These are phyloP conservation scores for Erigeron canadensis DNA, from an alignment of 129 eudicot genomes.

Conservation along the genomic window DNA sequence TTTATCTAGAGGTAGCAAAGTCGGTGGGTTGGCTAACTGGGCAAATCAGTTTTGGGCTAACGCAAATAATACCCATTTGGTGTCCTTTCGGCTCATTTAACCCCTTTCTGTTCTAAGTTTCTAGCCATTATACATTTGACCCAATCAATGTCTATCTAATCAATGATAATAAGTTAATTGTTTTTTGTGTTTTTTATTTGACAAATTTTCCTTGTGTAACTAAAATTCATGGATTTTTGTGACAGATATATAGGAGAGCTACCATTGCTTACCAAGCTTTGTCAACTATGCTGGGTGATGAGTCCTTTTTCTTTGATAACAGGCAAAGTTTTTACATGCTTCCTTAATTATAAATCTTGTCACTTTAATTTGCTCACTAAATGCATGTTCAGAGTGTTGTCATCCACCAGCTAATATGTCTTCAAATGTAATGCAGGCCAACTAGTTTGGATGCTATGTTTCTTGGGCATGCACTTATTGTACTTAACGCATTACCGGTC, in stretches of 20 bases:
- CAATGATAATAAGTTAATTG: not conserved
- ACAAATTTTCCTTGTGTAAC: conserved; percentile 1
- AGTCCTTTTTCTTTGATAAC: conserved; percentile 60
- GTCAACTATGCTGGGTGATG: conserved; percentile 77
- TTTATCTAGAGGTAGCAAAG: conserved; percentile 2
- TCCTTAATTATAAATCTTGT: conserved; percentile 2
- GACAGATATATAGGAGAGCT: conserved; percentile 83
- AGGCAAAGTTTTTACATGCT: conserved; percentile 46
- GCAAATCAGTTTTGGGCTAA: not conserved
- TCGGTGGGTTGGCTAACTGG: not conserved
- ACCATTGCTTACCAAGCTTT: conserved; percentile 62
- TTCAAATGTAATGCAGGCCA: conserved; percentile 59
- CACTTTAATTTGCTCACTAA: conserved; percentile 3
- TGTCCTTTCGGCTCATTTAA: not conserved
- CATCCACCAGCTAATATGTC: conserved; percentile 1
- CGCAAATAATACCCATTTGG: not conserved
- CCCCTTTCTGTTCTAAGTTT: not conserved
- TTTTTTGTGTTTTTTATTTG: not conserved
- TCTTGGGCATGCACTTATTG: conserved; percentile 83
- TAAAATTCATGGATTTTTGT: conserved; percentile 5
- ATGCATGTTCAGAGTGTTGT: conserved; percentile 6
- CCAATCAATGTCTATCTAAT: not conserved
- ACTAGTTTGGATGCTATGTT: conserved; percentile 91
- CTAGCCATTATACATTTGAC: not conserved
- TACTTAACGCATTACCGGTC: conserved; percentile 88